Percentiles rank a stretch among this genome's conserved stretches.
These are phyloP conservation scores for Xanthoparmelia taractica DNA, from an alignment of 495 filamentous ascomycete species.

Conservation along the genomic window DNA sequence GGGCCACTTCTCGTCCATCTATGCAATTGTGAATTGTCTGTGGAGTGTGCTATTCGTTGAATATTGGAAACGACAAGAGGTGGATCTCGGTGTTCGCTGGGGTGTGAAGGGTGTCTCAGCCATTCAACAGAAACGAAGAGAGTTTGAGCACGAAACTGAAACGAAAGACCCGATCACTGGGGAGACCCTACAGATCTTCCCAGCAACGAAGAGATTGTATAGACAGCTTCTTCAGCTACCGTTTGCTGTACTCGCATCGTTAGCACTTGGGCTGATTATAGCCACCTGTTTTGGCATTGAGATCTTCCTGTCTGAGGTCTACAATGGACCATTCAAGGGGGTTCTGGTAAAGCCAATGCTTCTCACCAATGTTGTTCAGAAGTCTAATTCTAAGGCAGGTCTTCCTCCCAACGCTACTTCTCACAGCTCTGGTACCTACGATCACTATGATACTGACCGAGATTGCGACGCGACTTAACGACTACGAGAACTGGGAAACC, in stretches of 20 bases:
- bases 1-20: slow-evolving; percentile 75
- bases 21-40: slow-evolving; percentile 70
- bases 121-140: slow-evolving; percentile 65
- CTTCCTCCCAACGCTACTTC: slow-evolving; percentile 79
- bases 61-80: slow-evolving; percentile 93
- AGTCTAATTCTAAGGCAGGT: slow-evolving; percentile 47
- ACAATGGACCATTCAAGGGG: slow-evolving; percentile 79
- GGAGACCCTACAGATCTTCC: slow-evolving; percentile 70
- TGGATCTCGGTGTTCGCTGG: slow-evolving; percentile 86
- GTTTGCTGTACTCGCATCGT: slow-evolving; percentile 66
- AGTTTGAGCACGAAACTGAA: slow-evolving; percentile 72
- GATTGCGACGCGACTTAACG: slow-evolving; percentile 70
- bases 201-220: slow-evolving; percentile 65
- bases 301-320: slow-evolving; percentile 91
- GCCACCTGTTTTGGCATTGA: slow-evolving; percentile 87
- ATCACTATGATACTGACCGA: slow-evolving; percentile 67
- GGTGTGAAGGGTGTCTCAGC: slow-evolving; percentile 79
- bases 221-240: slow-evolving; percentile 81
- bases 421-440: slow-evolving; percentile 73
- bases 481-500: slow-evolving; percentile 90
- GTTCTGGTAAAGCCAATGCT: slow-evolving; percentile 55
- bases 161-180: slow-evolving; percentile 75
- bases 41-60: slow-evolving; percentile 92
- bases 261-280: slow-evolving; percentile 71
- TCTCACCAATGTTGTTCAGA: not conserved